Percentiles rank a stretch among this genome's conserved stretches.
These are phyloP conservation scores for Alternaria consortialis DNA, from an alignment of 2,329 filamentous ascomycete species.

Conservation along the genomic window DNA sequence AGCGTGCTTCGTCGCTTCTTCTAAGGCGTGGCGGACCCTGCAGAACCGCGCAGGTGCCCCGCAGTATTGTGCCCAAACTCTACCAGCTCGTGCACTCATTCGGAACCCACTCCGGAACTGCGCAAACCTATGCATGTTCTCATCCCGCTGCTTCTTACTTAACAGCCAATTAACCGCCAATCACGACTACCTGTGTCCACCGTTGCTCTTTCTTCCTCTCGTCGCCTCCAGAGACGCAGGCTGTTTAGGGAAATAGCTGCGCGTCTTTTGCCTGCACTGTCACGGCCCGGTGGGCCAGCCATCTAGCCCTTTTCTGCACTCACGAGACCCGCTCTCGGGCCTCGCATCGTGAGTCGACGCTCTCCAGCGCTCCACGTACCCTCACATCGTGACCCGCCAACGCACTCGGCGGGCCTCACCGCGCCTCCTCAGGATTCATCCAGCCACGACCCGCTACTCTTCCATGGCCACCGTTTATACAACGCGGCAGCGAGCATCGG, in stretches of 20 bases:
- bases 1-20: conserved; percentile 20
- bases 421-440: conserved; percentile 18
- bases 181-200: conserved; percentile 17
- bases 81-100: conserved; percentile 3
- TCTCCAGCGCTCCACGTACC: conserved; percentile 34
- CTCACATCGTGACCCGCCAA: conserved; percentile 29
- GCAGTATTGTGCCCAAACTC: conserved; percentile 19
- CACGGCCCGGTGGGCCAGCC: conserved; percentile 40
- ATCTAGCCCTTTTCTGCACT: conserved; percentile 41
- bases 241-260: conserved; percentile 15
- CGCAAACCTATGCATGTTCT: conserved; percentile 23
- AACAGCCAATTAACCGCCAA: conserved; percentile 33
- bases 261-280: conserved; percentile 24
- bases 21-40: conserved; percentile 29
- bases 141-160: conserved; percentile 27
- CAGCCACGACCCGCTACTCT: conserved; percentile 29
- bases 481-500: conserved; percentile 33
- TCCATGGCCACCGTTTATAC: conserved; percentile 31
- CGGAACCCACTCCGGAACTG: conserved; percentile 27
- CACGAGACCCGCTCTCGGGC: conserved; percentile 44
- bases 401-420: conserved; percentile 24
- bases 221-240: conserved; percentile 14
- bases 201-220: conserved; percentile 7
- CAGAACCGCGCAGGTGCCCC: conserved; percentile 28
- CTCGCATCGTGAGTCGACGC: conserved; percentile 30